Conservation (phyloP, 208 protist species). For the Trypanosoma platydactyli region DNA sequence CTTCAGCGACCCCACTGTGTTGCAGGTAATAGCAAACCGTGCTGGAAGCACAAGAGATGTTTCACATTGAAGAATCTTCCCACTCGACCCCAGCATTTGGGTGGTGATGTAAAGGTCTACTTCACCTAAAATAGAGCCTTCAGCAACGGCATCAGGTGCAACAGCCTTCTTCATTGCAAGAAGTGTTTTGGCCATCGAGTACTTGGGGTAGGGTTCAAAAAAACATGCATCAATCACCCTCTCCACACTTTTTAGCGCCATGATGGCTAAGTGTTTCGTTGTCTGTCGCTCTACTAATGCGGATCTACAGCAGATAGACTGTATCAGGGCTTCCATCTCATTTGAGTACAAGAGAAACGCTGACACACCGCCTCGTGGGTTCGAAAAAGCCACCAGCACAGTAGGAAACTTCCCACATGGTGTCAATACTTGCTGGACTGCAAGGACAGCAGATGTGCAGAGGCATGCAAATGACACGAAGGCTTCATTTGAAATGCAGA, state of each 20-base stretch:
- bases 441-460: slow-evolving; percentile 33
- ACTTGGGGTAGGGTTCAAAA: slow-evolving; percentile 15
- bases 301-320: slow-evolving; percentile 26
- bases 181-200: slow-evolving; percentile 27
- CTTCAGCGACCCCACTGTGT: neutral
- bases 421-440: slow-evolving; percentile 20
- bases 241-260: slow-evolving; percentile 31
- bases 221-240: slow-evolving; percentile 30
- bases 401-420: slow-evolving; percentile 16
- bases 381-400: slow-evolving; percentile 24
- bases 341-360: slow-evolving; percentile 34
- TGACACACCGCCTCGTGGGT: slow-evolving; percentile 21
- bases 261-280: slow-evolving; percentile 6
- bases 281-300: slow-evolving; percentile 21
- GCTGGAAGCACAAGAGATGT: slow-evolving; percentile 20
- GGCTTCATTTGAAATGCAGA: slow-evolving; percentile 1
- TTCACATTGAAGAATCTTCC: slow-evolving; percentile 11
- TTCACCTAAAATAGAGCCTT: slow-evolving; percentile 16
- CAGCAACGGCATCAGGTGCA: neutral
- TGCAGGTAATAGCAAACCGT: slow-evolving; percentile 15
- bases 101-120: slow-evolving; percentile 24
- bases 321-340: slow-evolving; percentile 42
- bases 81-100: slow-evolving; percentile 7
- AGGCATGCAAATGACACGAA: slow-evolving; percentile 17
- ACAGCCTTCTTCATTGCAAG: slow-evolving; percentile 10